These are phyloP conservation scores for Stygiomarasmius scandens DNA, from an alignment of 1,284 basidiomycete species.

Conservation along the genomic window DNA sequence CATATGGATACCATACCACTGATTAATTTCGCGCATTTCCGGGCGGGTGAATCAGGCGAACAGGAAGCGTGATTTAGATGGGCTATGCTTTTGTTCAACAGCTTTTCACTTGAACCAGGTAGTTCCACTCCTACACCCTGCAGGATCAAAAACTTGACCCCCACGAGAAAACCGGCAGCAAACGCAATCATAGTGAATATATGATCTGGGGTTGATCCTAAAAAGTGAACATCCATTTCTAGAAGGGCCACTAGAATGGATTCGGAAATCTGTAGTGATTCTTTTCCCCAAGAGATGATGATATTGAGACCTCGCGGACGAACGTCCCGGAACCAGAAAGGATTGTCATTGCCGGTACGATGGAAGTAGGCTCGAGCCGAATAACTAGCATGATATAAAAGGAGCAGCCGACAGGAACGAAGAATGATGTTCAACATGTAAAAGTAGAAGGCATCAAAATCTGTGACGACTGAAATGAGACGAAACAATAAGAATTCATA, in stretches of 20 bases:
- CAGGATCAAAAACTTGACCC: slow-evolving; percentile 12
- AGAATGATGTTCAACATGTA: slow-evolving; percentile 11
- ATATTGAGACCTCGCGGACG: slow-evolving; percentile 12
- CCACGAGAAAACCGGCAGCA: slow-evolving; percentile 15
- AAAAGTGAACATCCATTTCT: slow-evolving; percentile 3
- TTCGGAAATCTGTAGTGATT: slow-evolving; percentile 11
- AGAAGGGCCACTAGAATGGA: slow-evolving; percentile 12
- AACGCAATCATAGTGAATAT: slow-evolving; percentile 16
- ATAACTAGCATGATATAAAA: slow-evolving; percentile 14
- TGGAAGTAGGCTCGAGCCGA: slow-evolving; percentile 8
- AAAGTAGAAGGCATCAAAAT: slow-evolving; percentile 17
- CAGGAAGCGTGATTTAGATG: not conserved
- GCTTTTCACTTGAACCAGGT: slow-evolving; percentile 13
- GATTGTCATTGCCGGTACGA: not conserved
- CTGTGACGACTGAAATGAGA: slow-evolving; percentile 12
- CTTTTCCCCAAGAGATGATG: slow-evolving; percentile 15
- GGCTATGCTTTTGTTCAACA: not conserved
- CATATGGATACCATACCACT: slow-evolving; percentile 12
- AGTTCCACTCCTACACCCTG: slow-evolving; percentile 7
- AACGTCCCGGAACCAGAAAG: slow-evolving; percentile 15
- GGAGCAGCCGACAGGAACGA: slow-evolving; percentile 14
- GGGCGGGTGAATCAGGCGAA: slow-evolving; percentile 9
- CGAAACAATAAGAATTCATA: no score
- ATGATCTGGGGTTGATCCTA: slow-evolving; percentile 15
- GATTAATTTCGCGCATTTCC: slow-evolving; percentile 12